These are phyloP conservation scores for Tephrocybe sp. DNA, from an alignment of 768 basidiomycete species.

Conservation along the genomic window DNA sequence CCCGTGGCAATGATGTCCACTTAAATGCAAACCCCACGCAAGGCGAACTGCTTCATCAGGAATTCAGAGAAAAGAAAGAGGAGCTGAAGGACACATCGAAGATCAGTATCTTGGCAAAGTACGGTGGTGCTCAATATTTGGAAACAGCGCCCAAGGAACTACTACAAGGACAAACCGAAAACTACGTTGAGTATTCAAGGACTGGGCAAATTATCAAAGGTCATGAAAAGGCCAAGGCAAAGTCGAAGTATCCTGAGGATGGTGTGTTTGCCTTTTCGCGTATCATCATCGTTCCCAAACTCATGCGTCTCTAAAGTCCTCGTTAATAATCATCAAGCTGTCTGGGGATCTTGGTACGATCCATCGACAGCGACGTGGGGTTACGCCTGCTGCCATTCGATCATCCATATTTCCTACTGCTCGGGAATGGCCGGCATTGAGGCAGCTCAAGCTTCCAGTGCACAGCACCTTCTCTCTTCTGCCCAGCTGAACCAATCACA, in stretches of 20 bases:
- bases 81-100: slow-evolving; percentile 86
- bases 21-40: slow-evolving; percentile 96
- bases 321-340: slow-evolving; percentile 88
- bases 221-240: slow-evolving; percentile 80
- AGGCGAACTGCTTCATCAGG: slow-evolving; percentile 86
- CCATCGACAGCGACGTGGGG: slow-evolving; percentile 76
- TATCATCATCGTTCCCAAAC: slow-evolving; percentile 3
- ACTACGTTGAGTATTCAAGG: slow-evolving; percentile 96
- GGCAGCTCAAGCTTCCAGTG: slow-evolving; percentile 74
- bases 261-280: slow-evolving; percentile 48
- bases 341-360: slow-evolving; percentile 99
- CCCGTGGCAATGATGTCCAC: slow-evolving; percentile 93
- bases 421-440: slow-evolving; percentile 84
- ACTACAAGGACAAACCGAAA: slow-evolving; percentile 92
- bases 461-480: slow-evolving; percentile 60
- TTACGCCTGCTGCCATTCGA: slow-evolving; percentile 92
- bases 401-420: slow-evolving; percentile 85
- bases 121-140: slow-evolving; percentile 93
- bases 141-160: slow-evolving; percentile 90
- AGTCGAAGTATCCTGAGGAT: slow-evolving; percentile 96
- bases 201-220: slow-evolving; percentile 92
- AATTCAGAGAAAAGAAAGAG: slow-evolving; percentile 93
- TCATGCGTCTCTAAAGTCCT: slow-evolving; percentile 51
- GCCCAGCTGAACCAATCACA: slow-evolving; percentile 24
- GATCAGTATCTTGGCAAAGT: slow-evolving; percentile 86